Percentiles rank a stretch among this genome's conserved stretches.
Conservation (phyloP, 1,284 basidiomycete genomes). For the Ceratobasidium sp. region DNA sequence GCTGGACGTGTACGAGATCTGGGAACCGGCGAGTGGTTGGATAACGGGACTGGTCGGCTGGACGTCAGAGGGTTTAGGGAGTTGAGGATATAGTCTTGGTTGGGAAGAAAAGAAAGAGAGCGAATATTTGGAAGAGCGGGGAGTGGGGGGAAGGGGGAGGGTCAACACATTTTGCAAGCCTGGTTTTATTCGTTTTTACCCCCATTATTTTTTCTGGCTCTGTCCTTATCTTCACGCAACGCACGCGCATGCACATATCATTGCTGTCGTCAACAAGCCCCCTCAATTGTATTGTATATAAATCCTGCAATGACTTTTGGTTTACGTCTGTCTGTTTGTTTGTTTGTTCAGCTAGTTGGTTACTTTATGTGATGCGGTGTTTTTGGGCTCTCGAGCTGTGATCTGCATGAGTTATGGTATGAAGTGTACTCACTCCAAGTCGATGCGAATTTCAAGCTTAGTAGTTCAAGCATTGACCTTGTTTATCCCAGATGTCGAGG, state of each 20-base stretch:
- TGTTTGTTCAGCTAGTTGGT: neutral
- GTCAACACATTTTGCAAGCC: neutral
- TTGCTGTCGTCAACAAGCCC: neutral
- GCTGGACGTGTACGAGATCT: slow-evolving; percentile 51
- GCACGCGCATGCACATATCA: neutral
- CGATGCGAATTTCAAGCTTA: no score
- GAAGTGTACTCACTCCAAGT: no score
- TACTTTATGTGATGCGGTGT: no score
- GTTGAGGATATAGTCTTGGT: slow-evolving; percentile 72
- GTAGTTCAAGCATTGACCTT: no score
- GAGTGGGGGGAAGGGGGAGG: no score
- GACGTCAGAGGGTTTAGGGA: slow-evolving; percentile 86
- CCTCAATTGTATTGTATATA: slow-evolving; percentile 35
- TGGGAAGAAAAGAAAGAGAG: neutral
- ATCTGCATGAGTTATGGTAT: no score
- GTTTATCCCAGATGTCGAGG: no score
- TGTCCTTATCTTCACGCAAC: neutral
- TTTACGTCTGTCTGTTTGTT: neutral
- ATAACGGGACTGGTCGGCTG: slow-evolving; percentile 79
- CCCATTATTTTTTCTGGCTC: neutral
- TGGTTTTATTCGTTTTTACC: neutral
- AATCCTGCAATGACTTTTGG: slow-evolving; percentile 14
- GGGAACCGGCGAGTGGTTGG: slow-evolving; percentile 69
- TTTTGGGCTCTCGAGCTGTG: no score
- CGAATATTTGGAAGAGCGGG: no score